Evolutionary conservation across 345 rosid species (phyloP), one percentile per base, ranked within the genome.

Genomic region (Eucalyptus curtisii): DNA sequence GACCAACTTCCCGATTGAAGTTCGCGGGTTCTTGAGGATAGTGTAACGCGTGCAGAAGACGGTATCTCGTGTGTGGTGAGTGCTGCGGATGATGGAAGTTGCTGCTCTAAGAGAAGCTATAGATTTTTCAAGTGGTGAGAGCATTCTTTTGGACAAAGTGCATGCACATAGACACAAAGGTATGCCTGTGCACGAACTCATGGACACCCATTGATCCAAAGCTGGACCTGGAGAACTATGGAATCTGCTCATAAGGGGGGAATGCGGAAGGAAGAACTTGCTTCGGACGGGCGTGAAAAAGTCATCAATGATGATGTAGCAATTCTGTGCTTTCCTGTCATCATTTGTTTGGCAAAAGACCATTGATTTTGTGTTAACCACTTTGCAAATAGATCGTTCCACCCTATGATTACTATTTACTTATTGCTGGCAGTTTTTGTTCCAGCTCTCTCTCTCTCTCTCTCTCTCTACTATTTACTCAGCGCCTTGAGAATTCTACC

Each of bases 21-120:
- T 98, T 87, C 95, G 99, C 76, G 99, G 99, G 89, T 96, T 98
- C 90, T 90, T 98, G 88, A 94, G 95, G 90, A 95, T 95, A 84
- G 92, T 90, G 89, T 97, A 93, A 96, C 2, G 1, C 5, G 9
- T 37, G 82, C 47, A 20, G 45, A 71, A 71, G 82, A 40, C 37
- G 8, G 6, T 71, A 37, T 71, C 13, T 71, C 4, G 13, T 33
- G 82, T 76, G 82, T 76, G 86, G 86, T 85, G 53, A 27, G 86
- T 14, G 37, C 30, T 37, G 82, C 3, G 47, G 82, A 76, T 76
- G 47, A 76, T 76, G 30, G 7, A 76, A 76, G 15, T 40, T 20
- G 15, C 82, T 11, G 82, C 4, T 76, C 47, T 9, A 25, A 76
- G 82, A 40, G 82, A 40, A 76, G 47, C 82, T 76, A 20, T 7